Base-by-base conservation (phyloP, 495 filamentous ascomycete species). In the Penicillium riverlandense region DNA sequence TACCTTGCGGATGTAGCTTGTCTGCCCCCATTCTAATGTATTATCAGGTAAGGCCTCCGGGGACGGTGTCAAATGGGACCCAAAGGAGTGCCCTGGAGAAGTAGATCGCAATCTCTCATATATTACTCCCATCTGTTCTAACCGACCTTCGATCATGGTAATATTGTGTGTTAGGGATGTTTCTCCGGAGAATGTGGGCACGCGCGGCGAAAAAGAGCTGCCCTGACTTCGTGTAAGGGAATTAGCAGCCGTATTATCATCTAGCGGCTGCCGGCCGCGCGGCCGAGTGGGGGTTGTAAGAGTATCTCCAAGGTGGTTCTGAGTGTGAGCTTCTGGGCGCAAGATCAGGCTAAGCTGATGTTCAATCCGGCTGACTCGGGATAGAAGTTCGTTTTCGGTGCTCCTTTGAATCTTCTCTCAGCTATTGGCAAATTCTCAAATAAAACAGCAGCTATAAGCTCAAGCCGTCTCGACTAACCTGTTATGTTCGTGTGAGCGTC, bases 81-180 rank as follows among this genome's bases (percentile, higher is more conserved):
- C 22, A 35, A 43, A 48, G 29, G 33, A 22, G 29, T 45, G 28
- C 14, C 37, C 38, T n/a, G 44, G 44, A 2, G 47, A 47, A 2
- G 31, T 32, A 14, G 49, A 47, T 31, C 45, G 40, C 9, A 41
- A 28, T 35, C 40, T 30, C 8, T 36, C 10, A 36, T 58, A 49
- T 35, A 40, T 34, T 3, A 46, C 49, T 13, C 49, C 47, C 47
- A 50, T 57, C 35, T 57, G 48, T 34, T 54, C 44, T 10, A 62
- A 39, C 8, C 52, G 44, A 12, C 46, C 50, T 32, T 63, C 54
- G 9, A 63, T 52, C 11, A 58, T 44, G 11, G 51, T 47, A 13
- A 63, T 28, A 1, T 48, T 56, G 13, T 56, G 54, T 7, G 45
- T 33, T 28, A 63, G 46, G 4, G 59, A 60, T 6, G 59, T 55